Percentiles rank a stretch among this genome's conserved stretches.
phyloP scores from a whole-genome alignment of 1,284 basidiomycete species.

The Ustilago loliicola region DNA sequence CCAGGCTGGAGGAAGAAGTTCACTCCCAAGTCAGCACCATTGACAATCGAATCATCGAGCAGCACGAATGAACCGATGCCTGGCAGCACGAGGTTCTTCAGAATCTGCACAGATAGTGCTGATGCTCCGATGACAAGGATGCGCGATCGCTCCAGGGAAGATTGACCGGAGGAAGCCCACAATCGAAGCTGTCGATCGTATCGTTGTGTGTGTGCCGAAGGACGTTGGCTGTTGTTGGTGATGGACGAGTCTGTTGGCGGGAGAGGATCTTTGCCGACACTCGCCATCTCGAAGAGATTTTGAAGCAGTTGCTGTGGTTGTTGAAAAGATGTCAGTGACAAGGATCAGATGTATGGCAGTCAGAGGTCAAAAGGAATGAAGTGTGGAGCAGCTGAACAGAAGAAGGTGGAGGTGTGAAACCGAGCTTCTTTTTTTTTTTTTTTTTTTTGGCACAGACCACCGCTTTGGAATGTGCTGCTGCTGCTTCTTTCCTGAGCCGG shows the following conservation, averaged over 20 bases:
- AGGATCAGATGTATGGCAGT: background rate
- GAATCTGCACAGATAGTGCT: constrained; percentile 84
- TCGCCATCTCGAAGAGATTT: constrained; percentile 28
- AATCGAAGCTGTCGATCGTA: constrained; percentile 76
- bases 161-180: constrained; percentile 94
- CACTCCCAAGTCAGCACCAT: constrained; percentile 85
- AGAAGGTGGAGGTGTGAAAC: constrained; percentile 12
- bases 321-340: too few species aligned
- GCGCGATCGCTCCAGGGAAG: constrained; percentile 86
- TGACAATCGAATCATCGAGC: constrained; percentile 78
- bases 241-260: constrained; percentile 37
- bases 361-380: background rate
- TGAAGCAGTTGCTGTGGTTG: too few species aligned
- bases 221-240: constrained; percentile 35
- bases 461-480: background rate
- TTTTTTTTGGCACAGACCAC: constrained; percentile 9
- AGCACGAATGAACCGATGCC: constrained; percentile 93
- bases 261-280: constrained; percentile 39
- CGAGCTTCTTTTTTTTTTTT: background rate
- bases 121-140: constrained; percentile 84
- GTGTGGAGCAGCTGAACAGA: too few species aligned
- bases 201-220: constrained; percentile 65
- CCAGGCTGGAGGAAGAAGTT: constrained; percentile 90
- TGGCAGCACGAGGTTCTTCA: constrained; percentile 95
- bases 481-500: background rate